Base-by-base conservation (phyloP, 2,329 filamentous ascomycete species). In the Phyllosticta citribraziliensis region DNA sequence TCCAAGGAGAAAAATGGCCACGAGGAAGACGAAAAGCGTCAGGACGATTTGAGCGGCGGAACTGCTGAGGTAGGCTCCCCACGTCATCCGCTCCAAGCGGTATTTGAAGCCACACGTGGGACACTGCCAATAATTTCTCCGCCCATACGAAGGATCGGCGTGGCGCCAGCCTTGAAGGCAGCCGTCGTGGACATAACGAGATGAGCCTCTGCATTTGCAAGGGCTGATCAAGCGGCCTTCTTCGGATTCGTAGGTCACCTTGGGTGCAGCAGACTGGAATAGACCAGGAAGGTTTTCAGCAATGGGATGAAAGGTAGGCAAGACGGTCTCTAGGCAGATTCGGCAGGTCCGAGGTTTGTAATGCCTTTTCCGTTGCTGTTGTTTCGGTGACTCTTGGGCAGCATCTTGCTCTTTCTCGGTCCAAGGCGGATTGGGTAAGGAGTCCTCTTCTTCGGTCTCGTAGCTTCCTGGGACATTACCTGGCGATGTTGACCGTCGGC, bases 171-270 rank as follows among this genome's bases (percentile, higher is more conserved):
- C 80, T 68, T 88, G 84, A 56, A 99, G 80, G 70, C 94, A 99
- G 30, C 86, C 88, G 74, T 97, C 91, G 73, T 99, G 94, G 24
- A 97, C 91, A 74, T 96, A 97, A 76, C 89, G 89, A 67, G 93
- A 89, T 50, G 89, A 90, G 58, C 94, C 94, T 76, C 90, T 95
- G 81, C 94, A 99, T 75, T 87, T 86, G 80, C 94, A 99, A 40
- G 94, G 94, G 59, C 88, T 88, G 67, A 97, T 83, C 27, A 99
- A 79, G 57, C 91, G 86, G 30, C 88, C 82, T 65, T 87, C 88
- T 64, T 88, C 84, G 24, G 89, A 92, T 57, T 86, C 81, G 69
- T 96, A 96, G 20, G 80, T 79, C 54, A 88, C 84, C 56, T 80
- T 79, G 19, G 84, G 81, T 52, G 71, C 71, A 27, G 58, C 12